phyloP scores from a whole-genome alignment of 78 protist genomes.

The Pelomyxa schiedti region DNA sequence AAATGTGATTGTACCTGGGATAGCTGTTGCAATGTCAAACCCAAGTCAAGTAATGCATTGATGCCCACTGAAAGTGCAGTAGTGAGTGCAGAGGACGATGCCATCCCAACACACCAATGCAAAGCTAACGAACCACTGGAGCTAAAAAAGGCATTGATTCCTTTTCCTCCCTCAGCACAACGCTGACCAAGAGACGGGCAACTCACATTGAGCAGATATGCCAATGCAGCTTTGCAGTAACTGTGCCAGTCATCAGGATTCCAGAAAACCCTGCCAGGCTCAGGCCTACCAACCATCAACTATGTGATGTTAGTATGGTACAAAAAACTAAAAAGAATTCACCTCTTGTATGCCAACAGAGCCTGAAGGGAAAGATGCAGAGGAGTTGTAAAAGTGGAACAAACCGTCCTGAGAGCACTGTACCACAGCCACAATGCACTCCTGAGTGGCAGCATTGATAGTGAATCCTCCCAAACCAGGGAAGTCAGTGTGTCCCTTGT shows the following conservation, averaged over 20 bases:
- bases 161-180: neutral
- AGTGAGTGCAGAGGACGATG: conserved; percentile 36
- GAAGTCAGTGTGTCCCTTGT: conserved; percentile 31
- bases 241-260: conserved; percentile 6
- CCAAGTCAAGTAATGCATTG: conserved; percentile 1
- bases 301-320: no score
- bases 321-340: no score
- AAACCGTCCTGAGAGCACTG: neutral
- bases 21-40: conserved; percentile 7
- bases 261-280: no score
- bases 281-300: no score
- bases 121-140: conserved; percentile 5
- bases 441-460: conserved; percentile 14
- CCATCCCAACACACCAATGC: conserved; percentile 22
- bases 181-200: neutral
- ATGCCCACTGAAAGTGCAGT: conserved; percentile 12
- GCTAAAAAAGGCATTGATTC: neutral
- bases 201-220: neutral
- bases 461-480: conserved; percentile 37
- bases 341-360: no score
- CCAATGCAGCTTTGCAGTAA: conserved; percentile 9
- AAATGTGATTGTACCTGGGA: no score
- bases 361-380: no score
- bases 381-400: no score
- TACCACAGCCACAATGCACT: neutral